Evolutionary conservation across 495 filamentous ascomycete species (phyloP), one percentile per base, ranked within the genome.

Genomic region (Podospora comata): DNA sequence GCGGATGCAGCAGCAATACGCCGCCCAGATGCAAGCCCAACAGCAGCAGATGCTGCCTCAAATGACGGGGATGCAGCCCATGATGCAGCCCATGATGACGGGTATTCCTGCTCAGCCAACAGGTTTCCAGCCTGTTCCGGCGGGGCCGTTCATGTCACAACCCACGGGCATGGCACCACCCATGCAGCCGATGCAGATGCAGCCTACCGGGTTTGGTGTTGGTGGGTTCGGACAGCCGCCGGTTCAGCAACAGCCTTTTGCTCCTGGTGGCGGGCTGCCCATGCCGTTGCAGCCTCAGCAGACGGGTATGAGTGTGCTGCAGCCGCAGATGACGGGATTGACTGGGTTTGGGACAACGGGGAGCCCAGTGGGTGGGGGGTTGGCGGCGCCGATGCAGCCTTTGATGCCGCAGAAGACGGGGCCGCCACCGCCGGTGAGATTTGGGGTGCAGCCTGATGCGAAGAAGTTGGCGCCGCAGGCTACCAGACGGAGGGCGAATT

Each of bases 371-470:
- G 39, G 39, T 2, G 67, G 60, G 2, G 66, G 66, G 11, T 48
- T 69, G 34, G 48, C 66, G 62, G 65, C 70, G 26, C 73, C 67
- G 19, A 65, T 75, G 64, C 78, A 80, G 68, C 75, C 88, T 80
- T 80, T 99, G 66, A 78, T 88, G 60, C 89, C 95, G 39, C 95
- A 99, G 78, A 90, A 93, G 83, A 99, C 95, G 2, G 95, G 95
- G 0, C 96, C 95, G n/a, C 81, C 95, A 39, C 95, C 95, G 34
- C 88, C 93, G 19, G 87, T 99, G 20, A 84, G 93, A 69, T 99
- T 99, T 73, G 95, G 95, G 26, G 90, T 97, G 59, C 81, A 84
- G 70, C 79, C 79, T 20, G 88, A 87, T 48, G 81, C 81, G 11
- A 92, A 92, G 78, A 94, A 92, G 76, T 80, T 98, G 73, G 85